Evolutionary conservation across 768 basidiomycete genomes (phyloP), one percentile per base, ranked within the genome.

Genomic region (Fomitopsis serialis): DNA sequence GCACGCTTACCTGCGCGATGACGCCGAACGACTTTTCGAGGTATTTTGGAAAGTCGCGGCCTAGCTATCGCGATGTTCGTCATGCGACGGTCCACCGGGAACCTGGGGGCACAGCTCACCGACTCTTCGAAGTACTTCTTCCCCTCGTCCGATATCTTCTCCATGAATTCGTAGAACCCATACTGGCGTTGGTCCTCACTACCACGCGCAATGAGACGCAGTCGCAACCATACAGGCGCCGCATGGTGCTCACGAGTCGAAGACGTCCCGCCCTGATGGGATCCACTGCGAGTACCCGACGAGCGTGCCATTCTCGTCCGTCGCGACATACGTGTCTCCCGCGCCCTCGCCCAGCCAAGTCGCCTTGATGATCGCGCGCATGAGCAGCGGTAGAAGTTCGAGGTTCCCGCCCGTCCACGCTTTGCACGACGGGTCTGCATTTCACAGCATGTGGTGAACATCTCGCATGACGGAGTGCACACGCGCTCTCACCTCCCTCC

Each of bases 111-210:
- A 21, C 23, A 17, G 37, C 60, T 37, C 17, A 61, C 60, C n/a
- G 29, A 42, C 9, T 52, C 44, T 13, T 46, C 23, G 50, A 52
- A 57, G 45, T 59, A 62, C 13, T 48, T 53, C 48, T 55, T 45
- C 1, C 54, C 61, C 35, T 54, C 58, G 19, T 55, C 54, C 15
- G 61, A 54, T 21, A 62, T 54, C 40, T 45, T 29, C 7, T 24
- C 52, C 46, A 60, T 37, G 53, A 56, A 57, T 17, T 58, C 48
- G 45, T 54, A 42, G 9, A 61, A 35, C 9, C 60, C 60, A 13
- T 53, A 34, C 42, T 59, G 52, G n/a, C 54, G 53, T 45, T 59
- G 50, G 43, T 57, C 60, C 1, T 54, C 50, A 8, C 60, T 61
- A 12, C 27, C 4, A 2, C 22, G 24, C 15, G 15, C 22, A 32